These are phyloP conservation scores for Hibiscus tridactylites DNA, from an alignment of 345 rosid genomes.

Conservation along the genomic window DNA sequence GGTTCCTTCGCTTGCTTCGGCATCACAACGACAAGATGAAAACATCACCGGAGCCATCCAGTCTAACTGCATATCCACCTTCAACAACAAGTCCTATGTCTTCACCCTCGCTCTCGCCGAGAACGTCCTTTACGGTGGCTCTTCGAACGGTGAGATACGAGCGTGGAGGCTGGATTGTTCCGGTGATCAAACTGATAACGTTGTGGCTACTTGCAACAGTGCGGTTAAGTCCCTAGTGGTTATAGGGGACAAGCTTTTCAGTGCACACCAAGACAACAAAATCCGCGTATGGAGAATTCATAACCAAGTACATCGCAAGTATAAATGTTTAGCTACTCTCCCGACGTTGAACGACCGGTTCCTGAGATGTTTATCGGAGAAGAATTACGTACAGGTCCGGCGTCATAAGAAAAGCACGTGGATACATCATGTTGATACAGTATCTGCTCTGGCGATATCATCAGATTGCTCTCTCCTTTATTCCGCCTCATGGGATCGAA, in stretches of 20 bases:
- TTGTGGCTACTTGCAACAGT: conserved; percentile 27
- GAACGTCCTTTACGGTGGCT: conserved; percentile 38
- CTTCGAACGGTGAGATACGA: conserved; percentile 46
- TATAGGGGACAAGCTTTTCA: conserved; percentile 39
- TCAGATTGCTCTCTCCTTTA: conserved; percentile 39
- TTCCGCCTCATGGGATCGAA: conserved; percentile 77
- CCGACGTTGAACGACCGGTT: conserved; percentile 58
- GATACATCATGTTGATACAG: conserved; percentile 75
- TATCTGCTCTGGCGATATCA: conserved; percentile 49
- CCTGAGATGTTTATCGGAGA: conserved; percentile 29
- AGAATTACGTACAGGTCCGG: conserved; percentile 57
- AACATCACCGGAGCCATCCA: conserved; percentile 7
- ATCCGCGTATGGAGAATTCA: conserved; percentile 59
- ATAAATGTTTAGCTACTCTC: conserved; percentile 42
- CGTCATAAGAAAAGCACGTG: conserved; percentile 66
- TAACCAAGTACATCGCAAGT: conserved; percentile 16
- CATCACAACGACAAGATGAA: conserved; percentile 4
- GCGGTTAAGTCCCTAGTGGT: conserved; percentile 53
- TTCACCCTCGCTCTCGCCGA: conserved; percentile 44
- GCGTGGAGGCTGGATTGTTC: conserved; percentile 33
- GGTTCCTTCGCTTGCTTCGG: conserved; percentile 45
- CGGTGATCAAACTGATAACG: background rate
- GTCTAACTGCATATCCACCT: conserved; percentile 39
- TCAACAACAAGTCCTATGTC: conserved; percentile 37
- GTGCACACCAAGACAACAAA: conserved; percentile 71